Evolutionary conservation across 1,284 basidiomycete species (phyloP).

Genomic region (Boletus albobrunnescens): DNA sequence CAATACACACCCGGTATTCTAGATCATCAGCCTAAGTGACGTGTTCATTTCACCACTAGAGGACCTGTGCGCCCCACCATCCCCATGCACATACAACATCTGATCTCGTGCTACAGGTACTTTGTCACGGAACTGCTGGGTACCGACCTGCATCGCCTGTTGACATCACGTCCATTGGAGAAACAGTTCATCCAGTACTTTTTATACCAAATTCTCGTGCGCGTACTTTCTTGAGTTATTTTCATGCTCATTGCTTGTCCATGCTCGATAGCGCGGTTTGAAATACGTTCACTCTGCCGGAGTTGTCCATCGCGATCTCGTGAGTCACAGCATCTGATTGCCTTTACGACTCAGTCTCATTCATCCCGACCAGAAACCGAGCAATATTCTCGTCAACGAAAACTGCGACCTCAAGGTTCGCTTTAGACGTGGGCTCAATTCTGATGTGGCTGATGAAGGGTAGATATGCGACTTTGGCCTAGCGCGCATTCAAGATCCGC

Average conservation of each 20-base stretch:
- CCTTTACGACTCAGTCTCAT: neutral
- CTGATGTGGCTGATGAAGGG: slow-evolving; percentile 10
- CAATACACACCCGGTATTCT: slow-evolving; percentile 9
- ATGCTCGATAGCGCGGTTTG: slow-evolving; percentile 71
- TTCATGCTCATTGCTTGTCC: slow-evolving; percentile 2
- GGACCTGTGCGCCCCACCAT: slow-evolving; percentile 68
- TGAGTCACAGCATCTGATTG: slow-evolving; percentile 34
- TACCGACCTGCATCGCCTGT: slow-evolving; percentile 94
- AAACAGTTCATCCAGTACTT: slow-evolving; percentile 99
- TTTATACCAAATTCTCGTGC: slow-evolving; percentile 93
- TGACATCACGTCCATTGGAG: slow-evolving; percentile 95
- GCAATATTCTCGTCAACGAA: slow-evolving; percentile 99
- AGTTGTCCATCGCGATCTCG: slow-evolving; percentile 96
- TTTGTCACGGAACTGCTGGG: slow-evolving; percentile 99
- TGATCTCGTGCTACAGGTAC: slow-evolving; percentile 55
- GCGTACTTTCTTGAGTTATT: slow-evolving; percentile 27
- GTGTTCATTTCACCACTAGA: slow-evolving; percentile 99
- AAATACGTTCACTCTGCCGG: slow-evolving; percentile 99
- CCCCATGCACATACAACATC: neutral
- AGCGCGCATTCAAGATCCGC: slow-evolving; percentile 94
- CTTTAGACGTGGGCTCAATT: slow-evolving; percentile 10
- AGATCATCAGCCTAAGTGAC: slow-evolving; percentile 98
- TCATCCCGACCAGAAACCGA: slow-evolving; percentile 73
- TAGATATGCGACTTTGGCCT: slow-evolving; percentile 99
- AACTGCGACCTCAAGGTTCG: slow-evolving; percentile 92